Evolutionary conservation across 208 protist species (phyloP), one percentile per base, ranked within the genome.

Genomic region (Trypanosoma caninum): DNA sequence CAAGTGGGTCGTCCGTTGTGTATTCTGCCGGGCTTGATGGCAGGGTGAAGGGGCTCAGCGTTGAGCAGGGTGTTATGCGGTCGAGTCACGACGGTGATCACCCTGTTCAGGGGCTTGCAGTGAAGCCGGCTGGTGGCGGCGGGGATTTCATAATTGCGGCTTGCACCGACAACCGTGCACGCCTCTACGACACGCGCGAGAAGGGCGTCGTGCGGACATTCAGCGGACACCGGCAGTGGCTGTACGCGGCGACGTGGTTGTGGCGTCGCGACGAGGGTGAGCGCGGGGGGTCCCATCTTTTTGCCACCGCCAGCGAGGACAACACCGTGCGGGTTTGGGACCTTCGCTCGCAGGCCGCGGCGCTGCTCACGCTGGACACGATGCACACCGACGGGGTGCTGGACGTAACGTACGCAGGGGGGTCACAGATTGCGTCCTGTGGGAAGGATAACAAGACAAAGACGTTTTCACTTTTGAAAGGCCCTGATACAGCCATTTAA

Each of bases 371-470:
- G 2, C 69, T 86, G 9, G 86, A 93, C 53, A 61, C 74, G 20
- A 59, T 88, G 41, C 86, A 93, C 80, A 93, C 82, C 3, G 86
- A 93, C 51, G 86, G 82, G 23, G 82, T 93, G 30, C 65, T 93
- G 33, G 86, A 89, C 44, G 80, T 93, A 18, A 78, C 80, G 9
- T 93, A 89, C 68, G 79, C 64, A 5, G 86, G 86, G 2, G 54
- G 76, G 8, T 74, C 72, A 13, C 51, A 75, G 27, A 76, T 93
- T 35, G 86, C 74, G 22, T 84, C 74, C n/a, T 78, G 86, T 46
- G 86, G 82, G 28, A 93, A 93, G 45, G 86, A 93, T 55, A 89
- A 89, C 71, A 87, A 82, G 57, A 89, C 82, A 11, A 79, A 77
- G 45, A 81, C 76, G 8, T 78, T 87, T 33, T 64, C 74, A 28